Evolutionary conservation across 345 rosid genomes (phyloP), one percentile per base, ranked within the genome.

Genomic region (Atalantia buxifolia): DNA sequence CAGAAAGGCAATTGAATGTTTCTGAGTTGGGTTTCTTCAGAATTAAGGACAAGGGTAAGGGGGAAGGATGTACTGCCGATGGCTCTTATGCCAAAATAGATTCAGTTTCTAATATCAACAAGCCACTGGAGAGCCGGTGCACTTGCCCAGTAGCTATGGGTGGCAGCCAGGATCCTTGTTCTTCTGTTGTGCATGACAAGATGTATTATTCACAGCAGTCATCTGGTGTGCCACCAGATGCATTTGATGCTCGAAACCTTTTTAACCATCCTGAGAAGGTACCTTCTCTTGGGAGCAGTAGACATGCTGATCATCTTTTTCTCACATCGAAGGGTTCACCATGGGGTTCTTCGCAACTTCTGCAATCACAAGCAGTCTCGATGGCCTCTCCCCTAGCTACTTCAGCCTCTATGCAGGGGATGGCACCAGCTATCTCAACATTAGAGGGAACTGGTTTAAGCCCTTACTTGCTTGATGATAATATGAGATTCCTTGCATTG

Each of bases 401-500:
- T 80, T 66, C 78, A 27, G 65, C 81, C 42, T 53, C 50, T 59
- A 24, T 63, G 56, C 76, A 81, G n/a, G 78, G 69, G 50, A 71
- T 79, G 68, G 33, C 74, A 66, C 68, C 80, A 64, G 61, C 81
- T 33, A 70, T 61, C 31, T 67, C 45, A 45, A 79, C 81, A 67
- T 81, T 78, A 75, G 84, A 75, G 25, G 33, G 69, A 27, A 40
- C 45, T 56, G 66, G 72, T 48, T 66, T 13, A 24, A 69, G 67
- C 78, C 74, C 86, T 68, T 67, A 42, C 78, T 76, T 81, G 25
- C 82, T 80, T 76, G 88, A 87, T 80, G 89, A 87, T 42, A 65
- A 82, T 68, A 83, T 79, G 83, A 89, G 88, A 82, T 57, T 80
- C 33, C 85, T 84, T 73, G 87, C 89, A 45, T 18, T 71, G 78